A percentile compares a stretch with the other conserved stretches of the same genome.
Evolutionary conservation across 1,139 yeast species (phyloP).

Genomic region (Groenewaldozyma sp.): DNA sequence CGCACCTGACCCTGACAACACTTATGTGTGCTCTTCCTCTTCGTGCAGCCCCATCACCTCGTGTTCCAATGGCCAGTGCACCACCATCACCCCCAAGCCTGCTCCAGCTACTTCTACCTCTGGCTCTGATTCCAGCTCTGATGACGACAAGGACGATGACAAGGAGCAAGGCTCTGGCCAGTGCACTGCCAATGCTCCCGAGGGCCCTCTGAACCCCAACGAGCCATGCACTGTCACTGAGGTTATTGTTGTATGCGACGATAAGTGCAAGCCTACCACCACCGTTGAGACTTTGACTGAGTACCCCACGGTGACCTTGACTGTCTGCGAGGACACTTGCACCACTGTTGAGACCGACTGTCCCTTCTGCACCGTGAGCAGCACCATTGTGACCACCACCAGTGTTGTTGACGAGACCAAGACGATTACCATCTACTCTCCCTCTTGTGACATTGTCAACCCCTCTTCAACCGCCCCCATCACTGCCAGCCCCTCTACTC

Average conservation of each 20-base stretch:
- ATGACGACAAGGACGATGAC: no score
- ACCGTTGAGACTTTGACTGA: slow-evolving; percentile 5
- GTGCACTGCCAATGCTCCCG: slow-evolving; percentile 1
- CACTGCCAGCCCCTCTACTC: slow-evolving; percentile 9
- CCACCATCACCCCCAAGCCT: neutral
- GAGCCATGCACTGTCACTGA: slow-evolving; percentile 2
- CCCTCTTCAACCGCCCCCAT: slow-evolving; percentile 3
- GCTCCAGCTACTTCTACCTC: neutral
- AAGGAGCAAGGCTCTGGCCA: no score
- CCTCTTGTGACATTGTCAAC: slow-evolving; percentile 5
- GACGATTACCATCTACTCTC: slow-evolving; percentile 2
- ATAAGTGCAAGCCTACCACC: neutral
- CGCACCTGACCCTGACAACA: slow-evolving; percentile 2
- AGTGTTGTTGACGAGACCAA: slow-evolving; percentile 3
- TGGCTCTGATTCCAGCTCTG: neutral
- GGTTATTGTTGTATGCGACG: slow-evolving; percentile 1
- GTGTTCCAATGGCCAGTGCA: neutral
- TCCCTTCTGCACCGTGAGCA: slow-evolving; percentile 15
- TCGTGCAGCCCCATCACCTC: neutral
- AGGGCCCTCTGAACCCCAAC: neutral
- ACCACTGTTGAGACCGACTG: slow-evolving; percentile 13
- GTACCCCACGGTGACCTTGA: slow-evolving; percentile 15
- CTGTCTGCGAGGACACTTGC: slow-evolving; percentile 7
- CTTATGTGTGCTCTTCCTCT: neutral
- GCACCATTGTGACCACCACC: slow-evolving; percentile 11